Base-by-base conservation (phyloP, 2,329 filamentous ascomycete genomes). In the Colletotrichum spaethianum region DNA sequence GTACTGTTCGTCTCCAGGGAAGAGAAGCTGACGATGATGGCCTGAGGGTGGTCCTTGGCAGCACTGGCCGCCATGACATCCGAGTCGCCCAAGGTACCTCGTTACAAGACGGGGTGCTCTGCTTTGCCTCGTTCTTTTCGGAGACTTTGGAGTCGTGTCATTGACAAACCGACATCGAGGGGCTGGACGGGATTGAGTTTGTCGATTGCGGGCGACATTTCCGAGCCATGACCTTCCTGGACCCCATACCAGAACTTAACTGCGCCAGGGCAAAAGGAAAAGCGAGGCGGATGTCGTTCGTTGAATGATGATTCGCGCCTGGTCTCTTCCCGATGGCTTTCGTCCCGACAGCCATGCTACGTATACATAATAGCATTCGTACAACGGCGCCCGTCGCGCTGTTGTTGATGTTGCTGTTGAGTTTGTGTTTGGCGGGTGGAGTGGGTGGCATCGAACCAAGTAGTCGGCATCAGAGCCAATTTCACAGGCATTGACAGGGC, bases 151-250 rank as follows among this genome's bases (percentile, higher is more conserved):
- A 23, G 3, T 14, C 4, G 46, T 26, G 46, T 5, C 9, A 6
- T 48, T 26, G 46, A 14, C n/a, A 48, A 48, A 8, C n/a, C 46
- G 46, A 14, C 14, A 33, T 18, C n/a, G 36, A 57, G 36, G 7
- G 55, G n/a, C 6, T 40, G n/a, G 20, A 38, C 33, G n/a, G 16
- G 33, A 57, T 23, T 57, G 36, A 57, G 55, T 57, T 57, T 57
- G n/a, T 26, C 33, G 55, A 57, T 16, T 57, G 36, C 14, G 33
- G 55, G 36, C 55, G 12, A 40, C n/a, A 57, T 40, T 40, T 23
- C 31, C n/a, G 33, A 57, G 36, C 55, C 55, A 57, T 40, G 55
- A 28, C 33, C 20, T 33, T 26, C 20, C 55, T 36, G n/a, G 20
- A 38, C 55, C 33, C 53, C n/a, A 38, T 9, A 14, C 53, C 18